These are phyloP conservation scores for Alternaria gaisen DNA, from an alignment of 2,329 filamentous ascomycete species.

Conservation along the genomic window DNA sequence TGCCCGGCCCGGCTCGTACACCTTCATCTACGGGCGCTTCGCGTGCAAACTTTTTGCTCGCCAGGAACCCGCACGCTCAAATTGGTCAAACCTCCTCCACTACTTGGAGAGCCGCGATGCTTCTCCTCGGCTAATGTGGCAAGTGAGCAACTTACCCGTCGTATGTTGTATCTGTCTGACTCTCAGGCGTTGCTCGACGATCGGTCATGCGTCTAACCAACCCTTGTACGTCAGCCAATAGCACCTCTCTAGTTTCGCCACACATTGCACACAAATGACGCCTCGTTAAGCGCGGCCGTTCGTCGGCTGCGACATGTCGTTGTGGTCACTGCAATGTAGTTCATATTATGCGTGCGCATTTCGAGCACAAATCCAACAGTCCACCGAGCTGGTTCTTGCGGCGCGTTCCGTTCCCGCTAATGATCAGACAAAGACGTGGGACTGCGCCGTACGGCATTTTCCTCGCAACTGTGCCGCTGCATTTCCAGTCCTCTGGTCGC, in stretches of 20 bases:
- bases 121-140: slow-evolving; percentile 29
- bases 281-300: slow-evolving; percentile 30
- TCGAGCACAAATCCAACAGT: slow-evolving; percentile 20
- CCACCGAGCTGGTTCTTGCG: slow-evolving; percentile 30
- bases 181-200: slow-evolving; percentile 15
- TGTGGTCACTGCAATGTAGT: slow-evolving; percentile 8
- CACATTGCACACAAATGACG: slow-evolving; percentile 20
- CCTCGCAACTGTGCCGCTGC: slow-evolving; percentile 9
- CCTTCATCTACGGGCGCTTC: slow-evolving; percentile 18
- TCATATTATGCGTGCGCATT: slow-evolving; percentile 1
- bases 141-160: slow-evolving; percentile 25
- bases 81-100: slow-evolving; percentile 7
- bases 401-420: slow-evolving; percentile 40
- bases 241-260: slow-evolving; percentile 16
- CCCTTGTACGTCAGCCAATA: slow-evolving; percentile 43
- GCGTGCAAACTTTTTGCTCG: slow-evolving; percentile 18
- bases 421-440: slow-evolving; percentile 34
- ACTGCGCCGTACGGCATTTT: slow-evolving; percentile 21
- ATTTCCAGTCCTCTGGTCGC: slow-evolving; percentile 10
- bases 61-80: slow-evolving; percentile 20
- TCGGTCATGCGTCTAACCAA: slow-evolving; percentile 29
- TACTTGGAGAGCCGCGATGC: slow-evolving; percentile 22
- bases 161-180: slow-evolving; percentile 15
- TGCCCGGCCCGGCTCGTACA: slow-evolving; percentile 28
- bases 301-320: slow-evolving; percentile 14